Conservation (phyloP, 495 filamentous ascomycete genomes). For the Lasiosphaeris hirsuta region DNA sequence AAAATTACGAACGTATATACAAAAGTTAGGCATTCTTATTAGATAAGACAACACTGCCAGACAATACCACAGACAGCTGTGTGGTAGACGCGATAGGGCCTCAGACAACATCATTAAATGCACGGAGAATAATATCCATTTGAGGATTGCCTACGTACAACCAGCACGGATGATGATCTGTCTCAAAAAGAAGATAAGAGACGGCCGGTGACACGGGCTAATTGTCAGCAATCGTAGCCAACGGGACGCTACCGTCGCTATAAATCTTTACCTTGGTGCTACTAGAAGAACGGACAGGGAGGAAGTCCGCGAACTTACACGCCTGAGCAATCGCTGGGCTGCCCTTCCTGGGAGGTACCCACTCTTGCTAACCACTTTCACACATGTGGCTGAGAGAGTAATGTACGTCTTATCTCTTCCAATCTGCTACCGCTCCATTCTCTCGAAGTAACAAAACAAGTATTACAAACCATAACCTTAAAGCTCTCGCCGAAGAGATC, state of each 20-base stretch:
- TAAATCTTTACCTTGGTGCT: not conserved
- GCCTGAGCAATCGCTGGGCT: not conserved
- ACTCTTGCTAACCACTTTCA: conserved; percentile 1
- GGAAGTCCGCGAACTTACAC: not conserved
- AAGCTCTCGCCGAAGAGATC: conserved; percentile 8
- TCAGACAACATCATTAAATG: not conserved
- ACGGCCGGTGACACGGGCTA: not conserved
- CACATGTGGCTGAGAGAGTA: conserved; percentile 3
- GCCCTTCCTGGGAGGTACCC: no score
- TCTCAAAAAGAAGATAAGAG: not conserved
- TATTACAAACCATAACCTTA: conserved; percentile 6
- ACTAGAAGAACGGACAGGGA: not conserved
- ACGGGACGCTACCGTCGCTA: conserved; percentile 4
- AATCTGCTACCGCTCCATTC: conserved; percentile 1
- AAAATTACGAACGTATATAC: no score
- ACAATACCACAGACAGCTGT: not conserved
- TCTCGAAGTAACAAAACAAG: conserved; percentile 2
- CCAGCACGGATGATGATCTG: not conserved
- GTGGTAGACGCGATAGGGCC: not conserved
- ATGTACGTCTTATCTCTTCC: conserved; percentile 6
- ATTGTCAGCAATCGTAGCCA: conserved; percentile 1
- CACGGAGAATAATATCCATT: not conserved
- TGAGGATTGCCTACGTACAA: conserved; percentile 2
- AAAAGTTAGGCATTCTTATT: not conserved
- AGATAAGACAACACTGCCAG: not conserved